Evolutionary conservation across 148 eudicot species (phyloP).

Genomic region (Cornus kousa): DNA sequence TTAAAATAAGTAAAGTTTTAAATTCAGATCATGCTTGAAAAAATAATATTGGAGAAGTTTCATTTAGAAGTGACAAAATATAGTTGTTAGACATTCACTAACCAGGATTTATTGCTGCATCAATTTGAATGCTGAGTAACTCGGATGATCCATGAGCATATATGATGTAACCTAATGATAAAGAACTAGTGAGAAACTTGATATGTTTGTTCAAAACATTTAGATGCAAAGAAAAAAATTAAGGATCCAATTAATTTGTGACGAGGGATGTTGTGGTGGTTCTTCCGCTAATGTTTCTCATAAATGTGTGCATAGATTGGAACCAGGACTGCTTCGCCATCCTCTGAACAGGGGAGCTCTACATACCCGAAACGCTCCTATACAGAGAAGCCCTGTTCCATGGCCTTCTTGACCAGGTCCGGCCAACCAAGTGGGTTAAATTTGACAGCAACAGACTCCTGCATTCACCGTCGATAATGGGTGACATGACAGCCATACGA

Average conservation of each 20-base stretch:
- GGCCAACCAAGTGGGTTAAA: constrained; percentile 69
- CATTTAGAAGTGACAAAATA: neutral
- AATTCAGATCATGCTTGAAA: neutral
- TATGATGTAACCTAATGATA: constrained; percentile 64
- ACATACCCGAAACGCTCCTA: constrained; percentile 51
- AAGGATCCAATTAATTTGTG: neutral
- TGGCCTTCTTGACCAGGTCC: constrained; percentile 67
- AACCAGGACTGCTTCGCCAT: constrained; percentile 85
- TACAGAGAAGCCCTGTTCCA: constrained; percentile 80
- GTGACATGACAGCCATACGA: constrained; percentile 18
- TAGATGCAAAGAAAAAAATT: too few species aligned
- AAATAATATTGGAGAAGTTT: neutral
- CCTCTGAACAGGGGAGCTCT: constrained; percentile 71
- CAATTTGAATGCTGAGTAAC: constrained; percentile 89
- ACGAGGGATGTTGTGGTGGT: too few species aligned
- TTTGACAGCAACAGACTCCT: constrained; percentile 69
- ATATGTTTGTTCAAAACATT: neutral
- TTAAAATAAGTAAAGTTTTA: neutral
- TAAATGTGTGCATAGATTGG: constrained; percentile 31
- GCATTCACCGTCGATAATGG: constrained; percentile 37
- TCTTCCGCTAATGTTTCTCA: too few species aligned
- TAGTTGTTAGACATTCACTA: constrained; percentile 19
- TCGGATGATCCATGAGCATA: constrained; percentile 94
- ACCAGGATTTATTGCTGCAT: constrained; percentile 98
- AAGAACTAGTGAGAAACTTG: constrained; percentile 14